Evolutionary conservation across 2,329 filamentous ascomycete species (phyloP).

Genomic region (Colletotrichum incanum): DNA sequence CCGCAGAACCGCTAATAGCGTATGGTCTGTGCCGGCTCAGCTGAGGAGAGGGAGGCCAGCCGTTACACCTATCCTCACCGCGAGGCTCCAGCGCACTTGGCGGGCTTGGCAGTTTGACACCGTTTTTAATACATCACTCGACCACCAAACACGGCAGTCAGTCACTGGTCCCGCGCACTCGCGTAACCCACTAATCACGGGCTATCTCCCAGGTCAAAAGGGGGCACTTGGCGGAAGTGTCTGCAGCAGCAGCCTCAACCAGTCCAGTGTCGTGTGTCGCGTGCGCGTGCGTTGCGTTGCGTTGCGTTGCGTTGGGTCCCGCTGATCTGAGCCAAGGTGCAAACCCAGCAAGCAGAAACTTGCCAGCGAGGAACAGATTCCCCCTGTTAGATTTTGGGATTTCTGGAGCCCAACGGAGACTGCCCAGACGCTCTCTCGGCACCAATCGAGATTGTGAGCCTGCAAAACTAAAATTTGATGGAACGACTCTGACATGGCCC

Average conservation of each 20-base stretch:
- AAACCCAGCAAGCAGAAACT: conserved; percentile 15
- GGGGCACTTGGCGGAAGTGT: conserved; percentile 22
- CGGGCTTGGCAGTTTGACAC: conserved; percentile 38
- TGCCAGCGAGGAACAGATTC: not conserved
- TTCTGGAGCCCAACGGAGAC: conserved; percentile 9
- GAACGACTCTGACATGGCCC: conserved; percentile 11
- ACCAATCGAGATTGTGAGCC: conserved; percentile 39
- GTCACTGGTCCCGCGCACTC: conserved; percentile 32
- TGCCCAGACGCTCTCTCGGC: conserved; percentile 20
- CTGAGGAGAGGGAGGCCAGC: not conserved
- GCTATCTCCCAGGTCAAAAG: not conserved
- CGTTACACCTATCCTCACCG: conserved; percentile 9
- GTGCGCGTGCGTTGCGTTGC: conserved; percentile 15
- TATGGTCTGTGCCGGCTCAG: conserved; percentile 23
- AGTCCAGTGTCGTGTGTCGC: conserved; percentile 24
- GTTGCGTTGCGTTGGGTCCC: conserved; percentile 16
- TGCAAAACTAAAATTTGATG: conserved; percentile 30
- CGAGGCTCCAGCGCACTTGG: conserved; percentile 36
- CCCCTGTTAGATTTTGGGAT: not conserved
- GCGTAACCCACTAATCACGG: conserved; percentile 12
- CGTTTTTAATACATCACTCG: conserved; percentile 22
- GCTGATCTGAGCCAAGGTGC: conserved; percentile 33
- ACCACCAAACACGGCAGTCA: conserved; percentile 17
- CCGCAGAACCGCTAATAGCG: conserved; percentile 12
- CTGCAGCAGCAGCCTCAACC: conserved; percentile 28